phyloP scores from a whole-genome alignment of 1,284 basidiomycete genomes.

The Waitea zeae region DNA sequence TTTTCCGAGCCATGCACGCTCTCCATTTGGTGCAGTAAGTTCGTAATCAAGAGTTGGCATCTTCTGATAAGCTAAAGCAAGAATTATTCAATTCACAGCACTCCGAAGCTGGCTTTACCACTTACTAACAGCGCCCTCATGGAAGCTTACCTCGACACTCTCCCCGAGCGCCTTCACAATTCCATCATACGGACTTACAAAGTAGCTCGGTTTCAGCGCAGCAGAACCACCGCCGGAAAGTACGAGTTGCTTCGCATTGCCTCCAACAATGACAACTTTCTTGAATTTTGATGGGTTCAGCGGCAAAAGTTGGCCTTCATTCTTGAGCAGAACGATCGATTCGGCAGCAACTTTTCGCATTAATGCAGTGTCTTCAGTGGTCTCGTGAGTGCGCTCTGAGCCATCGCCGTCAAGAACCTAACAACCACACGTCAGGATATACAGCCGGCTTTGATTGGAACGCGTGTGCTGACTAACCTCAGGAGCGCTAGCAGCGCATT shows the following conservation, averaged over 20 bases:
- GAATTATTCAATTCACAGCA: no score
- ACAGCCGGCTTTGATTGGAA: slow-evolving; percentile 2
- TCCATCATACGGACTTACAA: slow-evolving; percentile 55
- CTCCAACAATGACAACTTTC: slow-evolving; percentile 62
- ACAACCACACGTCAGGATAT: slow-evolving; percentile 19
- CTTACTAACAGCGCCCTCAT: slow-evolving; percentile 42
- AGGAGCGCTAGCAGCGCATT: slow-evolving; percentile 40
- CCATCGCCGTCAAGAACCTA: slow-evolving; percentile 56
- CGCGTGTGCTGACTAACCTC: slow-evolving; percentile 22
- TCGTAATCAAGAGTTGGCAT: slow-evolving; percentile 41
- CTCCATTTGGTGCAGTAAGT: slow-evolving; percentile 30
- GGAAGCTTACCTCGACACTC: slow-evolving; percentile 36
- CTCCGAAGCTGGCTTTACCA: slow-evolving; percentile 1
- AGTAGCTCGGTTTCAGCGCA: slow-evolving; percentile 54
- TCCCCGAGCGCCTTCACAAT: slow-evolving; percentile 32
- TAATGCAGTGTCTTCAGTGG: slow-evolving; percentile 37
- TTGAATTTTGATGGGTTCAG: slow-evolving; percentile 27
- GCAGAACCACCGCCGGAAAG: slow-evolving; percentile 67
- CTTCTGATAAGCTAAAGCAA: slow-evolving; percentile 30
- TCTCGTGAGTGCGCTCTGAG: slow-evolving; percentile 40
- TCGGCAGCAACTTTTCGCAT: slow-evolving; percentile 46
- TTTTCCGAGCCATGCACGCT: slow-evolving; percentile 41
- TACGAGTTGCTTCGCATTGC: slow-evolving; percentile 52
- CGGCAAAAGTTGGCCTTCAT: slow-evolving; percentile 42
- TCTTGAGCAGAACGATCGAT: slow-evolving; percentile 63